Conservation (phyloP, 805 yeast species). For the Starmerella potacharoeniae region DNA sequence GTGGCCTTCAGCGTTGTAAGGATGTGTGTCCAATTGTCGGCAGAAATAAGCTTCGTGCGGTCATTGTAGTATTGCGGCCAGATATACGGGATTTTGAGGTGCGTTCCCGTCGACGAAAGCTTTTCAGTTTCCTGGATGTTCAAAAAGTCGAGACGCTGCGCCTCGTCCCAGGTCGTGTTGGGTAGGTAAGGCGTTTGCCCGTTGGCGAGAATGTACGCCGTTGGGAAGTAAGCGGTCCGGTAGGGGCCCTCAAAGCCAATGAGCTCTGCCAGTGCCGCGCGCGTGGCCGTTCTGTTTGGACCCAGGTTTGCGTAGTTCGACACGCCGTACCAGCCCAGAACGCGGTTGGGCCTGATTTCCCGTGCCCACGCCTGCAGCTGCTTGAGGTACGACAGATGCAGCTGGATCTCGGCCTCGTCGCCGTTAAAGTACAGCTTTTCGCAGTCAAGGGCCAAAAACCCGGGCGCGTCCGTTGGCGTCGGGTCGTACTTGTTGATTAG, state of each 20-base stretch:
- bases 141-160: neutral
- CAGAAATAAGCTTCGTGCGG: neutral
- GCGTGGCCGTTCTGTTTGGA: neutral
- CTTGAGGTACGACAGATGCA: neutral
- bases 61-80: neutral
- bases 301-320: neutral
- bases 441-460: neutral
- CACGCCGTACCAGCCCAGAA: neutral
- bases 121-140: neutral
- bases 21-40: neutral
- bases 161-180: neutral
- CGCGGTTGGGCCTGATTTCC: neutral
- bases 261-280: neutral
- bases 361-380: neutral
- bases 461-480: neutral
- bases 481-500: neutral
- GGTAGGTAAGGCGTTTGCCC: neutral
- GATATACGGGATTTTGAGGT: neutral
- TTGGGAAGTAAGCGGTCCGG: neutral
- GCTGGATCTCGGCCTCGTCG: neutral
- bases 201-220: neutral
- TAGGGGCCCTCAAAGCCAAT: neutral
- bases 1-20: neutral
- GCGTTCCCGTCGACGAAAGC: neutral
- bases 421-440: neutral